A percentile compares a stretch with the other conserved stretches of the same genome.
Conservation (phyloP, 2,329 filamentous ascomycete species). For the Aspergillus piperis region DNA sequence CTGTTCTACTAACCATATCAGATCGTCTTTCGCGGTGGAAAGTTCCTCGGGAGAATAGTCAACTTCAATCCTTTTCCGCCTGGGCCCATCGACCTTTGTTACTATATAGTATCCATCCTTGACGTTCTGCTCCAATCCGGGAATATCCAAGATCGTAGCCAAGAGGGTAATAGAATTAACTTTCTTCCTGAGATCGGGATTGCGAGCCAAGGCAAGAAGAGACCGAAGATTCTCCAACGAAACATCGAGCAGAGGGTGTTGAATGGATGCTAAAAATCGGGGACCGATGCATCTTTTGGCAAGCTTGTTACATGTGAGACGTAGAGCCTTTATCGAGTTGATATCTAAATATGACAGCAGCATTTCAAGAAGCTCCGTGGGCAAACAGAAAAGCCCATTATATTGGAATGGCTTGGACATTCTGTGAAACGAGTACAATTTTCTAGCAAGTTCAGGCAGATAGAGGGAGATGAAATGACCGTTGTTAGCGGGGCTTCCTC, state of each 20-base stretch:
- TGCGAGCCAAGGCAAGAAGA: neutral
- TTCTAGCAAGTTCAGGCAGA: too few species aligned
- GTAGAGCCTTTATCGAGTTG: constrained; percentile 12
- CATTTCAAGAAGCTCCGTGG: neutral
- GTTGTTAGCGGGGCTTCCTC: too few species aligned
- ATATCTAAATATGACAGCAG: constrained; percentile 13
- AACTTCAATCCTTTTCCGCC: neutral
- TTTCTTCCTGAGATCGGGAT: constrained; percentile 4
- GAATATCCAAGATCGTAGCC: constrained; percentile 2
- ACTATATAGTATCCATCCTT: neutral
- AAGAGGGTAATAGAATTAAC: constrained; percentile 8
- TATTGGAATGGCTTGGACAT: neutral
- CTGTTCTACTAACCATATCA: too few species aligned
- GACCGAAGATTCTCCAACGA: constrained; percentile 7
- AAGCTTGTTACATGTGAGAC: constrained; percentile 3
- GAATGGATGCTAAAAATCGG: constrained; percentile 5
- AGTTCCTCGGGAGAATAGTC: constrained; percentile 1
- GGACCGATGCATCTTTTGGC: constrained; percentile 13
- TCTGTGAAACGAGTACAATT: neutral
- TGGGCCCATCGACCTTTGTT: too few species aligned
- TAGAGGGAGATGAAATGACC: too few species aligned
- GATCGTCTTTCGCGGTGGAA: neutral
- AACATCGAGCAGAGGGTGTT: constrained; percentile 4
- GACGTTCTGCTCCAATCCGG: neutral
- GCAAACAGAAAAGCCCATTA: neutral